Conservation (phyloP, 257 asterid genomes). For the Dorcoceras hygrometricum region DNA sequence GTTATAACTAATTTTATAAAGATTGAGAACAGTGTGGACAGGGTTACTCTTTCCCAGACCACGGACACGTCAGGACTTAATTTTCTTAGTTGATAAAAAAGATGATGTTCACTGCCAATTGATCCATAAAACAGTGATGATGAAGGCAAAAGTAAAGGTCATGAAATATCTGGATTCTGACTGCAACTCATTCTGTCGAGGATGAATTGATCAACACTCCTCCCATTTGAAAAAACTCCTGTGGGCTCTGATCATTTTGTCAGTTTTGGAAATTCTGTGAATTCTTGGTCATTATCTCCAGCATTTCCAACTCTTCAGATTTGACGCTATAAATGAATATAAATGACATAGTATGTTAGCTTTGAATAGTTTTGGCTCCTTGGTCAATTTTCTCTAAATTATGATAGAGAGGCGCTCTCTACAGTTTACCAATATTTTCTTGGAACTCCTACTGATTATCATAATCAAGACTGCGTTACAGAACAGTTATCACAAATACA, state of each 20-base stretch:
- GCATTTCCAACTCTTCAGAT: neutral
- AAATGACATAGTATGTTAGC: neutral
- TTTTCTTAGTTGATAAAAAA: no score
- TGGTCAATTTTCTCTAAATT: neutral
- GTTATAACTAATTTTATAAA: conserved; percentile 24
- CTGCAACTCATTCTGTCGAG: no score
- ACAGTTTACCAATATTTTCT: neutral
- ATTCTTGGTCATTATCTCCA: neutral
- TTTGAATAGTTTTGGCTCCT: neutral
- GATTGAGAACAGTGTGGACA: neutral
- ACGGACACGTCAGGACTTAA: no score
- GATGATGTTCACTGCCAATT: no score
- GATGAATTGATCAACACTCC: neutral
- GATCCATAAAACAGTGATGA: no score
- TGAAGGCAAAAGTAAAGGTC: no score
- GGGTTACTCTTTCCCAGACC: no score
- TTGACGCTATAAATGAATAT: neutral
- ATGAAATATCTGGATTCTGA: no score
- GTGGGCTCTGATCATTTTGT: neutral
- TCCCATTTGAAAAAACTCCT: neutral
- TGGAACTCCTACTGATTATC: neutral
- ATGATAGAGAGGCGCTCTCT: conserved; percentile 9
- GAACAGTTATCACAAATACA: conserved; percentile 1
- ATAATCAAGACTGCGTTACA: neutral
- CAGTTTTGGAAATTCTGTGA: neutral